Evolutionary conservation across 2,329 filamentous ascomycete genomes (phyloP).

Genomic region (Uncinocarpus reesii): DNA sequence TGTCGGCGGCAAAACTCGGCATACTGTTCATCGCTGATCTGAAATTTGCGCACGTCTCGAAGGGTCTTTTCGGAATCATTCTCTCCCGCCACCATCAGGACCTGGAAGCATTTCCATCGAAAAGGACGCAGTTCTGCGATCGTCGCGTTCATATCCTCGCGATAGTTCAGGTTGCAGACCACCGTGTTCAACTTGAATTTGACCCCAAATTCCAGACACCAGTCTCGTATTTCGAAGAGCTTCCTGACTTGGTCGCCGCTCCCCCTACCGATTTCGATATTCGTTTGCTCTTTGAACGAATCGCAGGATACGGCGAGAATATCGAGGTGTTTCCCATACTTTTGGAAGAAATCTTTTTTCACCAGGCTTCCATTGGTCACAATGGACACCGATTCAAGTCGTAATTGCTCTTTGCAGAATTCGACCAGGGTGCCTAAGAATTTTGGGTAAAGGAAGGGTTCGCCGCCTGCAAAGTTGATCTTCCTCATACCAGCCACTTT

Average conservation of each 20-base stretch:
- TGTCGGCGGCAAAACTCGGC: conserved; percentile 39
- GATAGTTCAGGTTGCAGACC: conserved; percentile 40
- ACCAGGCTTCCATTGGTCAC: conserved; percentile 46
- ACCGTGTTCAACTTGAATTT: conserved; percentile 52
- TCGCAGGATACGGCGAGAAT: conserved; percentile 49
- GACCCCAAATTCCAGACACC: conserved; percentile 41
- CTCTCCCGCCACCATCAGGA: conserved; percentile 44
- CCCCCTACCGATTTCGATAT: conserved; percentile 44
- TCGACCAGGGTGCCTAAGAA: conserved; percentile 37
- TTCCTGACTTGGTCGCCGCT: conserved; percentile 39
- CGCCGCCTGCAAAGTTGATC: conserved; percentile 47
- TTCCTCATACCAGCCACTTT: conserved; percentile 45
- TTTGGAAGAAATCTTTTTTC: conserved; percentile 34
- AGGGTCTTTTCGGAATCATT: conserved; percentile 39
- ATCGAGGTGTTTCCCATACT: conserved; percentile 40
- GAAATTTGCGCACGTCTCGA: conserved; percentile 36
- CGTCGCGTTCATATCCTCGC: conserved; percentile 41
- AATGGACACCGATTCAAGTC: conserved; percentile 44
- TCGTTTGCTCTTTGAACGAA: conserved; percentile 43
- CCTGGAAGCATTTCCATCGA: conserved; percentile 49
- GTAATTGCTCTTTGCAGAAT: conserved; percentile 42
- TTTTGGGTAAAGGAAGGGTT: conserved; percentile 44
- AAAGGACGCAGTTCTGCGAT: conserved; percentile 39
- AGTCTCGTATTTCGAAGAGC: conserved; percentile 36
- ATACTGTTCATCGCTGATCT: conserved; percentile 42